Evolutionary conservation across 176 grass and related monocot genomes (phyloP).

Genomic region (Hordeum vulgare): DNA sequence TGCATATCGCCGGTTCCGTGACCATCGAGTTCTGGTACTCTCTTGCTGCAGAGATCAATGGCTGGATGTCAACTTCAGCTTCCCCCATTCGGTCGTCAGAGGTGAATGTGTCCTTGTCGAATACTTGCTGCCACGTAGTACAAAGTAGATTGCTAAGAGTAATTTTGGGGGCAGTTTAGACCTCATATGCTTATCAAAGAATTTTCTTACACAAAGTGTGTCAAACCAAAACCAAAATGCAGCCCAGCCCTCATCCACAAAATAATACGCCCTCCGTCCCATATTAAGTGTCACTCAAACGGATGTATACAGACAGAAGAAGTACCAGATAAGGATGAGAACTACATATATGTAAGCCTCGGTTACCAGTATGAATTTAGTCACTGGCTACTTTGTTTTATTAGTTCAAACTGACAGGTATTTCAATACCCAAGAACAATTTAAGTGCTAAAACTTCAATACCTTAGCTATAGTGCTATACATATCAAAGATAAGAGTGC

Average conservation of each 20-base stretch:
- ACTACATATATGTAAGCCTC: neutral
- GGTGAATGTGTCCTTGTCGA: slow-evolving; percentile 92
- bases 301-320: no score
- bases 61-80: slow-evolving; percentile 81
- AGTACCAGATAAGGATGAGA: neutral
- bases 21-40: slow-evolving; percentile 48
- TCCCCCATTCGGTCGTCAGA: slow-evolving; percentile 90
- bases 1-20: slow-evolving; percentile 39
- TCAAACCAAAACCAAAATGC: neutral
- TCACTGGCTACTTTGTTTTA: neutral
- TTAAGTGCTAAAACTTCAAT: neutral
- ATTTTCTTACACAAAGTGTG: neutral
- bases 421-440: neutral
- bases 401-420: neutral
- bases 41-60: slow-evolving; percentile 64
- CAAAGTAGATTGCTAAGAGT: neutral
- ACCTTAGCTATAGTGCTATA: neutral
- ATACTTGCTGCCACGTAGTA: slow-evolving; percentile 51
- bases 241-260: neutral
- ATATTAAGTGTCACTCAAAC: no score
- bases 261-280: no score
- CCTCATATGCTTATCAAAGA: neutral
- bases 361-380: neutral
- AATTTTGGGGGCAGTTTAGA: neutral
- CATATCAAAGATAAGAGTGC: neutral